phyloP scores from a whole-genome alignment of 2,329 filamentous ascomycete species.

The Helotiales sp. region DNA sequence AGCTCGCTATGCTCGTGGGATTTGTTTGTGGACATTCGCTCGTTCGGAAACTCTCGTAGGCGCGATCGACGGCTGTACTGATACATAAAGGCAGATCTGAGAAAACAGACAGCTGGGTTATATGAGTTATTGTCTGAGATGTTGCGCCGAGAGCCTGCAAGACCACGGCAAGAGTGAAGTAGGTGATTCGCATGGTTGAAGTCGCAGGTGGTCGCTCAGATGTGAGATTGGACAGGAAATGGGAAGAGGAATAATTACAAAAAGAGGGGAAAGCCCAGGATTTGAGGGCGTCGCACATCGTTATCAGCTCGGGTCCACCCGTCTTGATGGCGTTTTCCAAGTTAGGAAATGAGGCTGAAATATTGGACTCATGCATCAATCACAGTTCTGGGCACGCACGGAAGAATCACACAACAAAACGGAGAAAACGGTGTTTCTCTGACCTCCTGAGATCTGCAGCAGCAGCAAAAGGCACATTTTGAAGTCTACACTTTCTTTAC shows the following conservation, averaged over 20 bases:
- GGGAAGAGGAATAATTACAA: background rate
- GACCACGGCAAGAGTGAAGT: background rate
- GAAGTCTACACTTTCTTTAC: too few relatives aligned
- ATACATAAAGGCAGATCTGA: conserved; percentile 5
- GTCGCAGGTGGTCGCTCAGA: too few relatives aligned
- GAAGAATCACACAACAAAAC: too few relatives aligned
- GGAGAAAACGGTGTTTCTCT: too few relatives aligned
- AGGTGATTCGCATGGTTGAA: background rate
- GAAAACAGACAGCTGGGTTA: conserved; percentile 14
- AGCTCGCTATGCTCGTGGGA: conserved; percentile 6
- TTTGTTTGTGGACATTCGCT: conserved; percentile 12
- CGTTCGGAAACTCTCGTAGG: background rate
- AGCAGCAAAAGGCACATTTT: too few relatives aligned
- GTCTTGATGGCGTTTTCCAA: conserved; percentile 6
- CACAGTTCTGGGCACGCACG: background rate
- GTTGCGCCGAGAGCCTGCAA: background rate
- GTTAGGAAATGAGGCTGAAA: conserved; percentile 9
- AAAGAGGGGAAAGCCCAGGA: background rate
- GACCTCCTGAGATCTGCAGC: background rate
- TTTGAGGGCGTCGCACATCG: background rate
- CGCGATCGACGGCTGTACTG: background rate
- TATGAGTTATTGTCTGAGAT: conserved; percentile 13
- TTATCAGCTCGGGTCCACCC: background rate
- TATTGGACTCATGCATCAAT: conserved; percentile 4
- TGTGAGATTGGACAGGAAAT: background rate